Base-by-base conservation (phyloP, 2,329 filamentous ascomycete genomes). In the Xylariaceae sp. region DNA sequence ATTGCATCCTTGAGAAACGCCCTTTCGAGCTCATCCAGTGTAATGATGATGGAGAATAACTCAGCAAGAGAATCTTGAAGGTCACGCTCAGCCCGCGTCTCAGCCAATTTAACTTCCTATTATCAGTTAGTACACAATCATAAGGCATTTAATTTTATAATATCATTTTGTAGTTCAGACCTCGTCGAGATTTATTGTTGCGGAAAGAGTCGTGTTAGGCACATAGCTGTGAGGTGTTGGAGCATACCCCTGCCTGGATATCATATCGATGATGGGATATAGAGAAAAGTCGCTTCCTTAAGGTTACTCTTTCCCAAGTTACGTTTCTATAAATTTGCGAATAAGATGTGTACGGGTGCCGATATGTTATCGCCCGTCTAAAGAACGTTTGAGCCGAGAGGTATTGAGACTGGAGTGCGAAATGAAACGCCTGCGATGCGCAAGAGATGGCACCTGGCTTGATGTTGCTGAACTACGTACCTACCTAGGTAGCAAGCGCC, bases 1-100 rank as follows among this genome's bases (percentile, higher is more conserved):
- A 99, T 89, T 19, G 92, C 94, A 80, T 99, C 95, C 71, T 96
- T 96, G 34, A 99, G 85, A 71, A 96, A 99, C 0, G 94, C 96
- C 74, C 96, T 96, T 71, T 99, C 95, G 1, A 99, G 84, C 63
- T 96, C 92, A 72, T 99, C 95, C 3, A 99, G 81, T 0, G 95
- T 98, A 60, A 97, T 85, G 33, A 99, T 94, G 65, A 99, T 98
- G 77, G 93, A 96, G 76, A 98, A 99, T 21, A 99, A 88, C 76
- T 99, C 95, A 53, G 94, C 95, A 12, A 99, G 86, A 1, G 95
- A 98, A 71, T 98, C 95, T 74, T 97, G 92, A 1, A 98, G 82
- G 72, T 99, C 93, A 60, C 94, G 88, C 77, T 98, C 94, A 36
- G 91, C 89, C 65, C 90, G 87, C 19, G 89, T 96, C 34, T 91